A percentile compares a stretch with the other conserved stretches of the same genome.
Evolutionary conservation across 371 early-diverging fungal genomes (phyloP).

Genomic region (Rhizopus arrhizus): DNA sequence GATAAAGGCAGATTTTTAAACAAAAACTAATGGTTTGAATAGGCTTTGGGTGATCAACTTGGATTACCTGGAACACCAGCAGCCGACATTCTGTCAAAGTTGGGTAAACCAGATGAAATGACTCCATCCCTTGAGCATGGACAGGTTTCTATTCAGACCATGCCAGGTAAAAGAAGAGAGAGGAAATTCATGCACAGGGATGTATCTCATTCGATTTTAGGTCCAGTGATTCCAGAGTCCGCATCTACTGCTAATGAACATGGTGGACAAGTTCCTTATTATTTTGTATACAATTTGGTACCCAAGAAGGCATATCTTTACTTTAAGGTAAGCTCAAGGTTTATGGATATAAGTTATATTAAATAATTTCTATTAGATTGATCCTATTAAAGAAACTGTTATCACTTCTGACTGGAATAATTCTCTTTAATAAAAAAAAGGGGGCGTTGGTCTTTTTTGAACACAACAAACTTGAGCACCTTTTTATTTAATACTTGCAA

Average conservation of each 20-base stretch:
- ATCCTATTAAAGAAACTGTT: conserved; percentile 47
- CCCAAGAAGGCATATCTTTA: conserved; percentile 63
- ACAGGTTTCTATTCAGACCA: conserved; percentile 27
- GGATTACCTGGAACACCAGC: conserved; percentile 53
- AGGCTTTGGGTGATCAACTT: conserved; percentile 50
- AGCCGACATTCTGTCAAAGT: conserved; percentile 34
- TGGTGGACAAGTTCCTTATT: conserved; percentile 22
- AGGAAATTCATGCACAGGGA: conserved; percentile 14
- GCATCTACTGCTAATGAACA: conserved; percentile 9
- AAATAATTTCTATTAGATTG: conserved; percentile 29
- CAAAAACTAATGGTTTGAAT: background rate
- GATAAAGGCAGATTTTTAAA: background rate
- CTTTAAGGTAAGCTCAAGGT: conserved; percentile 36
- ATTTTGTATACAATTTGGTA: conserved; percentile 62
- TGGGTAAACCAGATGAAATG: conserved; percentile 62
- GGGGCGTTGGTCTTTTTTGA: background rate
- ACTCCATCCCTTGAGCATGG: conserved; percentile 33
- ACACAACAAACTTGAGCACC: background rate
- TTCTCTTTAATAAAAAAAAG: conserved; percentile 18
- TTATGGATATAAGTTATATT: background rate
- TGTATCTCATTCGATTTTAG: conserved; percentile 12
- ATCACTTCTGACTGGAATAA: conserved; percentile 53
- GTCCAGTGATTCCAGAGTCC: conserved; percentile 26
- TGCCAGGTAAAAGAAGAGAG: conserved; percentile 39
- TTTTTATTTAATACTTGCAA: background rate